A percentile compares a stretch with the other conserved stretches of the same genome.
Conservation (phyloP, 2,329 filamentous ascomycete genomes). For the Paraconiothyrium sp. region DNA sequence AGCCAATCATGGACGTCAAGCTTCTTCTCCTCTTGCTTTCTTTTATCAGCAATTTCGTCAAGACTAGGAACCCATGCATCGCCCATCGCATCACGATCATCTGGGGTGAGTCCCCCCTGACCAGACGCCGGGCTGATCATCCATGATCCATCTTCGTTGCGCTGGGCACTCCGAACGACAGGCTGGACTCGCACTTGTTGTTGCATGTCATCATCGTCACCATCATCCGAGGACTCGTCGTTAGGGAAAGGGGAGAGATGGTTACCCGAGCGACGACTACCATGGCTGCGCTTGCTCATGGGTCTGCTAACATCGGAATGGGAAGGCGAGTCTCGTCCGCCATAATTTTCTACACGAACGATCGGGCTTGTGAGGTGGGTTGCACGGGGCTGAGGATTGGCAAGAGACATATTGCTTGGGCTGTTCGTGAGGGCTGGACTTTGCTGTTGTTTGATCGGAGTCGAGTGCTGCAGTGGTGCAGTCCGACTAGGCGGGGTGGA, state of each 20-base stretch:
- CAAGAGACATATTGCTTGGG: constrained; percentile 39
- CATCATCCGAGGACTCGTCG: constrained; percentile 45
- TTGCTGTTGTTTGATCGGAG: constrained; percentile 45
- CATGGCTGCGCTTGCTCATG: constrained; percentile 47
- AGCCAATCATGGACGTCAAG: constrained; percentile 65
- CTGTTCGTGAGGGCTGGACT: constrained; percentile 52
- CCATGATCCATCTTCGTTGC: constrained; percentile 60
- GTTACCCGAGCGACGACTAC: constrained; percentile 46
- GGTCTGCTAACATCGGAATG: constrained; percentile 45
- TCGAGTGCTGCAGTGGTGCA: constrained; percentile 34
- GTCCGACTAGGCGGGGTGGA: constrained; percentile 41
- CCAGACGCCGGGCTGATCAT: constrained; percentile 49
- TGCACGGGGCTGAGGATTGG: constrained; percentile 37
- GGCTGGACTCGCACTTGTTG: constrained; percentile 26
- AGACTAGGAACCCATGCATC: constrained; percentile 58
- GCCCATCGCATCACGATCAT: constrained; percentile 52
- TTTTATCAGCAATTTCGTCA: constrained; percentile 60
- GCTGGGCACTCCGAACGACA: constrained; percentile 46
- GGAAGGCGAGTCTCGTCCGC: constrained; percentile 46
- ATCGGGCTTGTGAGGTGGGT: constrained; percentile 51
- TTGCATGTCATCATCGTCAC: constrained; percentile 36
- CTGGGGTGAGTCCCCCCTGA: constrained; percentile 59
- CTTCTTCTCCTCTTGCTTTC: constrained; percentile 61
- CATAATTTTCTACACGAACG: constrained; percentile 50
- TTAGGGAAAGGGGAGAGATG: constrained; percentile 51